A percentile compares a stretch with the other conserved stretches of the same genome.
Conservation (phyloP, 257 asterid genomes). For the Cruciata laevipes region DNA sequence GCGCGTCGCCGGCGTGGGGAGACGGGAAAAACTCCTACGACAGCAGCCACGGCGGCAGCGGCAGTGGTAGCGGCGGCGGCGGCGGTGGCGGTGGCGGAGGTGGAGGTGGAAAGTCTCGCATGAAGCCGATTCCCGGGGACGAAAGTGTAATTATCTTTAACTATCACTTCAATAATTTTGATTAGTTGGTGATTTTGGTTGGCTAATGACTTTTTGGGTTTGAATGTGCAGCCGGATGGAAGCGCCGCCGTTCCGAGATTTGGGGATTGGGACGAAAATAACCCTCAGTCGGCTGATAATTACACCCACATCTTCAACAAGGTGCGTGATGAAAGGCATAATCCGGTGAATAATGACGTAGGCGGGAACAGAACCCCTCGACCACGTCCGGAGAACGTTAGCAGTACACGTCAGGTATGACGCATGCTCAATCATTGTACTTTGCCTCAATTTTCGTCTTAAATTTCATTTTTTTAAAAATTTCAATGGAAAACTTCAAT, state of each 20-base stretch:
- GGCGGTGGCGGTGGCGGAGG: conserved; percentile 20
- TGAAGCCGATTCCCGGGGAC: conserved; percentile 19
- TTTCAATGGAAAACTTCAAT: no score
- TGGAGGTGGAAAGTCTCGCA: conserved; percentile 20
- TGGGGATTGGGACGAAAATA: conserved; percentile 76
- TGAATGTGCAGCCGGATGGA: conserved; percentile 47
- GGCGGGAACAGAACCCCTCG: conserved; percentile 24
- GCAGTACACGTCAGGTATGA: neutral
- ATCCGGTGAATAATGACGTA: conserved; percentile 25
- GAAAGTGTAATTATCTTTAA: conserved; percentile 42
- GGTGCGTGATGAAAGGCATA: conserved; percentile 50
- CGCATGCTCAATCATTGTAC: neutral
- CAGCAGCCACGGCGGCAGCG: conserved; percentile 44
- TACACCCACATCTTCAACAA: conserved; percentile 62
- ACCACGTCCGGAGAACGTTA: neutral
- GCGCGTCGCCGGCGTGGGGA: conserved; percentile 48
- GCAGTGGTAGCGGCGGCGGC: conserved; percentile 42
- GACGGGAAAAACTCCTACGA: conserved; percentile 53
- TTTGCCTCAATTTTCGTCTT: neutral
- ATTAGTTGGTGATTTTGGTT: neutral
- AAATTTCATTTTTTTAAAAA: no score
- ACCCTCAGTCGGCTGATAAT: conserved; percentile 71
- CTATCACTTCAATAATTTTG: no score
- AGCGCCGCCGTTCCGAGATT: conserved; percentile 83
- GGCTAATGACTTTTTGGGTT: neutral